phyloP scores from a whole-genome alignment of 768 basidiomycete genomes.

The Candolleomyces aberdarensis region DNA sequence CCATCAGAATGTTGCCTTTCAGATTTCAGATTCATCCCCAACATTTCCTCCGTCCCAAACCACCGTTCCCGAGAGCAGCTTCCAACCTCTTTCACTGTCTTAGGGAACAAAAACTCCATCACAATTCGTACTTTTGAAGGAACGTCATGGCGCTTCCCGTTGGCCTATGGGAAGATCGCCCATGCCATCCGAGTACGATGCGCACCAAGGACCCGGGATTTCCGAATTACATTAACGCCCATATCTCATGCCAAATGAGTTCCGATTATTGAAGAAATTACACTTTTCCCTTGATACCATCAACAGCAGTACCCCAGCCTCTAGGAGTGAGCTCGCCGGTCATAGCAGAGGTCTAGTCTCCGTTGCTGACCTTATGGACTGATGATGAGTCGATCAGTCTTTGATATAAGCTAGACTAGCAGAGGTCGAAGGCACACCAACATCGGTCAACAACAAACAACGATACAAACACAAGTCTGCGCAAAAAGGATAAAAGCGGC shows the following conservation, averaged over 20 bases:
- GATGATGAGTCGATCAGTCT: no score
- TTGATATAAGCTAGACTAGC: no score
- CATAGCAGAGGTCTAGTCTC: no score
- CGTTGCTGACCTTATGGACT: no score
- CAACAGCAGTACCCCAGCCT: slow-evolving; percentile 78
- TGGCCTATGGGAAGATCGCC: slow-evolving; percentile 81
- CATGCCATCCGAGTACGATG: slow-evolving; percentile 83
- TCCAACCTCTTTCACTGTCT: slow-evolving; percentile 78
- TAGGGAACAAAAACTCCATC: slow-evolving; percentile 81
- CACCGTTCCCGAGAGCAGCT: slow-evolving; percentile 74
- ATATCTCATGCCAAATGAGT: neutral
- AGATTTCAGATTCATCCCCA: slow-evolving; percentile 12
- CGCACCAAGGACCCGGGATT: slow-evolving; percentile 60
- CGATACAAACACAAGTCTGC: slow-evolving; percentile 68
- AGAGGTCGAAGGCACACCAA: slow-evolving; percentile 63
- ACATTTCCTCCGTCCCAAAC: slow-evolving; percentile 58
- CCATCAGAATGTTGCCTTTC: no score
- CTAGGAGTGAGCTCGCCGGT: slow-evolving; percentile 92
- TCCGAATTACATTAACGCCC: neutral
- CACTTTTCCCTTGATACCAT: slow-evolving; percentile 86
- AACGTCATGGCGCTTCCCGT: slow-evolving; percentile 84
- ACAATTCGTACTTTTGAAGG: slow-evolving; percentile 66
- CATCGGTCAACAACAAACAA: slow-evolving; percentile 78
- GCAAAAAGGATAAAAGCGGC: neutral
- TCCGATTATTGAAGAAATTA: slow-evolving; percentile 34